Evolutionary conservation across 257 asterid genomes (phyloP).

Genomic region (Jacaranda mimosifolia): DNA sequence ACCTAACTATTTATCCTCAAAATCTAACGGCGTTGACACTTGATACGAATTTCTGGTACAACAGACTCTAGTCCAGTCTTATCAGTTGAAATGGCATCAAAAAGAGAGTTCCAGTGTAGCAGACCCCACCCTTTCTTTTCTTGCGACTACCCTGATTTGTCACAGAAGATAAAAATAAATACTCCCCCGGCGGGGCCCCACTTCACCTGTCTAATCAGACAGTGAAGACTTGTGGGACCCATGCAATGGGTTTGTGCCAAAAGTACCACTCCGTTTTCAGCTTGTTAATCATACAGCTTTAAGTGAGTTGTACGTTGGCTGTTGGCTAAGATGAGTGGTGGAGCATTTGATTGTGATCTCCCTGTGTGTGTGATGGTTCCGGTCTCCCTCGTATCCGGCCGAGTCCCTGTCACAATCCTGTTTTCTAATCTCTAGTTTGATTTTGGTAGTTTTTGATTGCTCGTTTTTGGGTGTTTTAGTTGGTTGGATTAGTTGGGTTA

Average conservation of each 20-base stretch:
- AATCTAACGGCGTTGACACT: slow-evolving; percentile 62
- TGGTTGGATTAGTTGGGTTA: too few species aligned
- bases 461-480: too few species aligned
- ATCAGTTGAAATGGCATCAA: slow-evolving; percentile 57
- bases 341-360: slow-evolving; percentile 17
- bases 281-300: slow-evolving; percentile 30
- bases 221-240: slow-evolving; percentile 1
- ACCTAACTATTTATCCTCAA: slow-evolving; percentile 3
- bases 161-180: slow-evolving; percentile 12
- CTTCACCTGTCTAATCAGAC: slow-evolving; percentile 15
- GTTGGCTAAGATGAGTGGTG: not conserved
- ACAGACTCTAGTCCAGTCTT: slow-evolving; percentile 50
- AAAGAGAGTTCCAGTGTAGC: slow-evolving; percentile 41
- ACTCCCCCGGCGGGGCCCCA: not conserved
- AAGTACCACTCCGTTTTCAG: slow-evolving; percentile 30
- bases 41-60: slow-evolving; percentile 50
- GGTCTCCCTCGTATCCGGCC: not conserved
- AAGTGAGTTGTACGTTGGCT: slow-evolving; percentile 36
- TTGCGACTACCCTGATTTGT: slow-evolving; percentile 36
- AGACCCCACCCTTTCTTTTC: slow-evolving; percentile 38
- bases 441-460: too few species aligned
- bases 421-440: not conserved
- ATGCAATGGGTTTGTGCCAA: not conserved
- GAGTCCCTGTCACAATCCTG: not conserved
- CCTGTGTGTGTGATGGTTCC: slow-evolving; percentile 23